Evolutionary conservation across 164 flowering plant genomes (phyloP), one percentile per base, ranked within the genome.

Genomic region (Euptelea pleiosperma): DNA sequence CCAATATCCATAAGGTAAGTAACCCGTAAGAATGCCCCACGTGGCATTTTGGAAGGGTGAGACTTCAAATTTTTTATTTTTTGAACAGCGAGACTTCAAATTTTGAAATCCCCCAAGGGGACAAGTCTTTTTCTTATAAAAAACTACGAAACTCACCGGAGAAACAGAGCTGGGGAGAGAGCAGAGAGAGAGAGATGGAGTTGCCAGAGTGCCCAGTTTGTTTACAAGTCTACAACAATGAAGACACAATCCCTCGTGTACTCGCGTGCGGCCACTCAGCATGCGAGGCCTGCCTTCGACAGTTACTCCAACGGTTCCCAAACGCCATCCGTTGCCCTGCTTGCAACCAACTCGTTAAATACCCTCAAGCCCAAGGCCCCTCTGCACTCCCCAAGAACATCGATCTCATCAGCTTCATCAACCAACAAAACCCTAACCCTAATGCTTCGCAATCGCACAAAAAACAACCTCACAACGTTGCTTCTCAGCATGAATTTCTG

Each of bases 201-300:
- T 34, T 58, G 28, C 89, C 98, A 61, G 97, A 93, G 75, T 93
- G 98, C 71, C 96, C 97, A 42, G 90, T 90, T 9, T 93, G 98
- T 58, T 78, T 93, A 6, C 79, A 80, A 58, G 24, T 58, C 44
- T 93, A 77, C 82, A 80, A 77, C 79, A 66, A 57, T 68, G 63
- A 22, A 8, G 34, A 45, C 26, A 44, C 75, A 4, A 63, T 84
- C 25, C 98, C 98, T 0, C 87, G 98, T 6, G 98, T 93, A 0
- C 85, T 93, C 37, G n/a, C 82, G 0, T 93, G 98, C 52, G 98
- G 98, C 45, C 98, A 93, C 80, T 69, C 92, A 19, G 67, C 66
- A 24, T 93, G 98, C 74, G 82, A 90, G 64, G 28, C 63, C 8
- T 93, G 98, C 70, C 73, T 93, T 2, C 19, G 6, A 2, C 81